Evolutionary conservation across 192 early-diverging fungal genomes (phyloP).

Genomic region (Coemansia sp.): DNA sequence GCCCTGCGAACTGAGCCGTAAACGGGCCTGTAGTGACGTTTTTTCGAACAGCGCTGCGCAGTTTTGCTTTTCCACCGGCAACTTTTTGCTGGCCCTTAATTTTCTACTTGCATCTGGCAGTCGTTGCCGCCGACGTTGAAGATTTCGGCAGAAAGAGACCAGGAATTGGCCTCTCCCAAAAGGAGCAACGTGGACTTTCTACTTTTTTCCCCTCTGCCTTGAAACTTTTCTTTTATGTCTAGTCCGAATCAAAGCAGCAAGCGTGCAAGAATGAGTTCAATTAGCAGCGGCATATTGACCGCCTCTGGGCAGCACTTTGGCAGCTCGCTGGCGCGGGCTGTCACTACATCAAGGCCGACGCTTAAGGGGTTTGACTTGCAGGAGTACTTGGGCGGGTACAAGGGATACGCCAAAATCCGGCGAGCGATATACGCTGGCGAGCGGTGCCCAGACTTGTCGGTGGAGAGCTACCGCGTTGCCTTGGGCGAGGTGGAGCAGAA

Average conservation of each 20-base stretch:
- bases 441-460: slow-evolving; percentile 12
- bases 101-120: background rate
- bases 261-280: slow-evolving; percentile 18
- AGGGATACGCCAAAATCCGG: slow-evolving; percentile 15
- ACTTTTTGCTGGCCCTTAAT: background rate
- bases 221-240: slow-evolving; percentile 1
- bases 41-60: background rate
- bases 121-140: too few relatives aligned
- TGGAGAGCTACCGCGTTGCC: slow-evolving; percentile 18
- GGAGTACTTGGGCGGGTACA: slow-evolving; percentile 33
- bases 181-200: background rate
- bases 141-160: too few relatives aligned
- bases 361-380: slow-evolving; percentile 18
- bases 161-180: too few relatives aligned
- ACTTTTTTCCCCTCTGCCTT: background rate
- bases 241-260: background rate
- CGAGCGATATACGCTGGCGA: slow-evolving; percentile 25
- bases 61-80: background rate
- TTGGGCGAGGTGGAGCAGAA: slow-evolving; percentile 17
- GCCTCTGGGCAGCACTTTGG: slow-evolving; percentile 4
- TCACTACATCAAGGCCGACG: background rate
- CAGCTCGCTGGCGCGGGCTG: background rate
- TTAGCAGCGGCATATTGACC: background rate
- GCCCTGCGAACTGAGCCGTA: too few relatives aligned
- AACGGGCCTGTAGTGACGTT: background rate